A percentile compares a stretch with the other conserved stretches of the same genome.
These are phyloP conservation scores for Cydonia oblonga DNA, from an alignment of 331 rosid species.

Conservation along the genomic window DNA sequence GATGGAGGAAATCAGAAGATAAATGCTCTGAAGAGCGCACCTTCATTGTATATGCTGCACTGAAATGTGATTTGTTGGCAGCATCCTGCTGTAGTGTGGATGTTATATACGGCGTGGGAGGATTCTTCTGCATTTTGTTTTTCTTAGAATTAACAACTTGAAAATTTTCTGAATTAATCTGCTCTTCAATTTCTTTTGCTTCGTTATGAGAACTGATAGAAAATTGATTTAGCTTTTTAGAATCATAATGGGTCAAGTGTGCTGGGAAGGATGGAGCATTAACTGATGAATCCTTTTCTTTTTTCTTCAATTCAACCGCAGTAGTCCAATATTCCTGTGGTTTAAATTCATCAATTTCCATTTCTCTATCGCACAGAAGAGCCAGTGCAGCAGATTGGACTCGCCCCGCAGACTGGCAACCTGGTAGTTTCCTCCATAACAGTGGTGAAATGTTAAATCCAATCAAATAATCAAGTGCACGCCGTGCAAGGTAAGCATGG, in stretches of 20 bases:
- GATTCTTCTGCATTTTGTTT: conserved; percentile 54
- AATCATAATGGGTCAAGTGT: conserved; percentile 62
- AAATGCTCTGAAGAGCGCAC: conserved; percentile 26
- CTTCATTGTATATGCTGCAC: conserved; percentile 74
- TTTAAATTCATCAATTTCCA: conserved; percentile 79
- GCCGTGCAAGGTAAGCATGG: conserved; percentile 88
- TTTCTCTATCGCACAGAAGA: conserved; percentile 88
- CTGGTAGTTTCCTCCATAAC: conserved; percentile 94
- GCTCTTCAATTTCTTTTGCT: conserved; percentile 46
- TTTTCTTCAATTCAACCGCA: conserved; percentile 32
- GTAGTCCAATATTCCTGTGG: conserved; percentile 77
- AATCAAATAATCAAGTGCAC: conserved; percentile 97
- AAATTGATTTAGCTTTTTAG: conserved; percentile 59
- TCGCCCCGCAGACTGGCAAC: conserved; percentile 97
- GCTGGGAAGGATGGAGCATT: conserved; percentile 38
- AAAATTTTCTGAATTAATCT: conserved; percentile 40
- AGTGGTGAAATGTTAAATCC: conserved; percentile 94
- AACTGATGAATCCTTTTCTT: conserved; percentile 17
- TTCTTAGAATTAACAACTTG: conserved; percentile 44
- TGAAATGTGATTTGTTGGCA: conserved; percentile 64
- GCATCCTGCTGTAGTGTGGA: conserved; percentile 99
- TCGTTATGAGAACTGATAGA: conserved; percentile 49
- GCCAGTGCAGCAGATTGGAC: conserved; percentile 97
- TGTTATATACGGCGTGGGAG: conserved; percentile 89
- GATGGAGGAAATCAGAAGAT: not conserved